Evolutionary conservation across 176 grass and related monocot species (phyloP).

Genomic region (Phoenix roebelenii): DNA sequence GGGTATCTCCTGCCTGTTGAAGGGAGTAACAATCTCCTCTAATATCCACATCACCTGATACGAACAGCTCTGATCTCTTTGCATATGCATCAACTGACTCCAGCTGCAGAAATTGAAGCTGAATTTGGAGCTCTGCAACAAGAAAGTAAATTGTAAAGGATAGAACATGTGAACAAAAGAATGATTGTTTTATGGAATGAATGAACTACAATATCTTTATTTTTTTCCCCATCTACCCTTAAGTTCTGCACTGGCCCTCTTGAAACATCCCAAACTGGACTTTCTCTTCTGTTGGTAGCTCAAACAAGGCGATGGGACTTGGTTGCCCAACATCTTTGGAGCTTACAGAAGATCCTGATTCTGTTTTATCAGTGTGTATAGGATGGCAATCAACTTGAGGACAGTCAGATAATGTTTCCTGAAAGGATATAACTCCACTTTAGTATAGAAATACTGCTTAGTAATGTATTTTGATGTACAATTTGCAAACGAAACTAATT

Average conservation of each 20-base stretch:
- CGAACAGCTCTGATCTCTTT: constrained; percentile 32
- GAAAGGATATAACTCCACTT: not conserved
- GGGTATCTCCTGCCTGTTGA: not conserved
- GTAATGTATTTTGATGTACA: no score
- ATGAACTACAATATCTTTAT: not conserved
- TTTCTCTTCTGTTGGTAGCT: constrained; percentile 39
- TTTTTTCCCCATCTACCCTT: constrained; percentile 31
- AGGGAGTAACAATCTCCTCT: constrained; percentile 17
- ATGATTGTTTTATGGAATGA: no score
- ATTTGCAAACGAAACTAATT: no score
- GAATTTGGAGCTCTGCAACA: constrained; percentile 20
- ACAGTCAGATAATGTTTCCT: constrained; percentile 18
- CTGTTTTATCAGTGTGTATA: constrained; percentile 19
- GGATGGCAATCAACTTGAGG: constrained; percentile 14
- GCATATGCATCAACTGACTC: not conserved
- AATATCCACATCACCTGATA: constrained; percentile 30
- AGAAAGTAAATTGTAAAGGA: constrained; percentile 10
- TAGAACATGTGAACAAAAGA: not conserved
- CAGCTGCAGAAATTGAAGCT: not conserved
- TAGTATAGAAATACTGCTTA: not conserved
- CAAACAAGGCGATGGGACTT: constrained; percentile 50
- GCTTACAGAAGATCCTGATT: constrained; percentile 11
- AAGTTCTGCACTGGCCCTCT: constrained; percentile 22
- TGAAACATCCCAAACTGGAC: constrained; percentile 34
- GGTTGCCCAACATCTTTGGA: constrained; percentile 46